Conservation (phyloP, 306 rosid genomes). For the Erythrophleum fordii region DNA sequence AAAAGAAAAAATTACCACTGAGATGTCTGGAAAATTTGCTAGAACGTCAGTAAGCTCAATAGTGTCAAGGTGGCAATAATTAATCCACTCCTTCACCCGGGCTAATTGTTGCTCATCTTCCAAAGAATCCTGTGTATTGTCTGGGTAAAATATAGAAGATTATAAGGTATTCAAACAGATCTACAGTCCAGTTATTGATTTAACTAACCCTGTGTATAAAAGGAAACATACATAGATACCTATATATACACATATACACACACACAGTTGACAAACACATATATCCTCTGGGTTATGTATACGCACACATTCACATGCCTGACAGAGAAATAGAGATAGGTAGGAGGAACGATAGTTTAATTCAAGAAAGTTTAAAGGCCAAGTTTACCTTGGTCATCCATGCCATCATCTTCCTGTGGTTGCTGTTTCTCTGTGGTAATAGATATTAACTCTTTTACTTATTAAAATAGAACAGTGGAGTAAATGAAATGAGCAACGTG, state of each 20-base stretch:
- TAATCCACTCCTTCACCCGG: slow-evolving; percentile 87
- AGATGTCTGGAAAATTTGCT: slow-evolving; percentile 88
- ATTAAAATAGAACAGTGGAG: slow-evolving; percentile 17
- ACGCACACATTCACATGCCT: background rate
- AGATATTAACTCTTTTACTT: slow-evolving; percentile 9
- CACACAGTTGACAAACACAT: background rate
- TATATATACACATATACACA: no score
- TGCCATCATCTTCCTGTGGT: slow-evolving; percentile 53
- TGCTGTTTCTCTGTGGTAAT: slow-evolving; percentile 64
- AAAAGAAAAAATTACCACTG: slow-evolving; percentile 61
- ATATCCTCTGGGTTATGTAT: slow-evolving; percentile 11
- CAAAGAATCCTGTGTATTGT: slow-evolving; percentile 77
- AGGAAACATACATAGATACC: background rate
- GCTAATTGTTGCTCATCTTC: slow-evolving; percentile 78
- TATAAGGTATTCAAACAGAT: slow-evolving; percentile 2
- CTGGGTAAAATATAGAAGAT: slow-evolving; percentile 47
- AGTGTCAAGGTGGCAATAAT: slow-evolving; percentile 58
- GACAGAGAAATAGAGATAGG: background rate
- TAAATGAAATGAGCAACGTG: slow-evolving; percentile 20
- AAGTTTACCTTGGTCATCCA: slow-evolving; percentile 74
- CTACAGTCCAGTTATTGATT: slow-evolving; percentile 11
- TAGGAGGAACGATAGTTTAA: background rate
- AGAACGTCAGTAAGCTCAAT: slow-evolving; percentile 75
- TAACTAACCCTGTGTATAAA: slow-evolving; percentile 1
- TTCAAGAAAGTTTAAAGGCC: slow-evolving; percentile 9